Evolutionary conservation across 805 yeast genomes (phyloP).

Genomic region (Barnettozyma populi): DNA sequence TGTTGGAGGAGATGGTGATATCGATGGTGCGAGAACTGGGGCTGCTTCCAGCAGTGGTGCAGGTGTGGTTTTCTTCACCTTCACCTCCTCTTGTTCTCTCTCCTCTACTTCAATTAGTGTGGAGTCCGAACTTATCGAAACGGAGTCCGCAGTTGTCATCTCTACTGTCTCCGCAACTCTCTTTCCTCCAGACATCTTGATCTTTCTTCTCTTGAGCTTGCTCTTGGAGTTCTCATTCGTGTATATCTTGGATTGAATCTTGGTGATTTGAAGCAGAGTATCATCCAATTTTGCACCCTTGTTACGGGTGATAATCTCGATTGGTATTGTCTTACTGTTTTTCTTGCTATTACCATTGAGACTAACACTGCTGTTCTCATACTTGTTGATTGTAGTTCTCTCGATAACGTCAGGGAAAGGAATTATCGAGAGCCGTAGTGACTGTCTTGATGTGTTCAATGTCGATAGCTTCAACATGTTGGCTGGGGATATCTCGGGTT

Average conservation of each 20-base stretch:
- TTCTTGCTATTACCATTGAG: slow-evolving; percentile 10
- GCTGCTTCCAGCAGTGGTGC: background rate
- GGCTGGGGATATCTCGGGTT: slow-evolving; percentile 60
- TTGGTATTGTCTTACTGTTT: slow-evolving; percentile 17
- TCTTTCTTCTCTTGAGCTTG: slow-evolving; percentile 17
- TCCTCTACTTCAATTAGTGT: slow-evolving; percentile 16
- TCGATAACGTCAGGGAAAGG: slow-evolving; percentile 52
- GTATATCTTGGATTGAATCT: slow-evolving; percentile 23
- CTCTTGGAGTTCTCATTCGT: slow-evolving; percentile 20
- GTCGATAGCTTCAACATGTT: slow-evolving; percentile 63
- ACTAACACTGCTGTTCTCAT: slow-evolving; percentile 10
- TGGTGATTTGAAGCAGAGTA: slow-evolving; percentile 21
- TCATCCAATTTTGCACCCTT: slow-evolving; percentile 13
- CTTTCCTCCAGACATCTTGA: slow-evolving; percentile 15
- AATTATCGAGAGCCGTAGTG: slow-evolving; percentile 66
- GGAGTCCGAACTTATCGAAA: slow-evolving; percentile 17
- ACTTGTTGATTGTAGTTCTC: slow-evolving; percentile 36
- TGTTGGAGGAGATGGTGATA: background rate
- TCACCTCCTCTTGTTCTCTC: background rate
- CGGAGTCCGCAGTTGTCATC: slow-evolving; percentile 5
- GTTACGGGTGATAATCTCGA: slow-evolving; percentile 16
- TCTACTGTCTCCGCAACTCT: background rate
- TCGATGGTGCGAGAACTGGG: background rate
- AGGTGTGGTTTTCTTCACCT: background rate
- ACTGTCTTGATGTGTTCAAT: slow-evolving; percentile 69